phyloP scores from a whole-genome alignment of 1,139 yeast genomes.

The Pichia sp. region DNA sequence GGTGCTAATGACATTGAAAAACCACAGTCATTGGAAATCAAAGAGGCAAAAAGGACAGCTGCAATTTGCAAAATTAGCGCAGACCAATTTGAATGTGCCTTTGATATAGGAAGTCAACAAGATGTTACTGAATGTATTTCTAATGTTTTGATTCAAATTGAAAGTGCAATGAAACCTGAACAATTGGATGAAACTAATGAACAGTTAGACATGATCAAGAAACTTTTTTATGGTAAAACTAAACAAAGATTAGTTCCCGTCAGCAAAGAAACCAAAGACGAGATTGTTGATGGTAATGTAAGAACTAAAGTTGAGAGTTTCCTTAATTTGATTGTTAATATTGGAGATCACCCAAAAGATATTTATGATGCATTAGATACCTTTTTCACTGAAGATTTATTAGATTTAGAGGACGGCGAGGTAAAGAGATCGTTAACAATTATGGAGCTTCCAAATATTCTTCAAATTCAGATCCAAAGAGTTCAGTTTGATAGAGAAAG shows the following conservation, averaged over 20 bases:
- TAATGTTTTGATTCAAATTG: slow-evolving; percentile 86
- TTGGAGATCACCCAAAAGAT: slow-evolving; percentile 81
- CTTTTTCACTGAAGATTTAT: slow-evolving; percentile 70
- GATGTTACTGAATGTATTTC: slow-evolving; percentile 97
- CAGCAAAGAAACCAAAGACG: slow-evolving; percentile 29
- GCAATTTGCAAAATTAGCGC: slow-evolving; percentile 15
- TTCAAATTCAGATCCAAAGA: slow-evolving; percentile 90
- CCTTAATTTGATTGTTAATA: slow-evolving; percentile 72
- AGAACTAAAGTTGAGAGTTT: slow-evolving; percentile 73
- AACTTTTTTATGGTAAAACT: slow-evolving; percentile 71
- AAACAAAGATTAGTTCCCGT: slow-evolving; percentile 47
- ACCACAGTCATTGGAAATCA: not conserved
- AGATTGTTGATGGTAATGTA: slow-evolving; percentile 21
- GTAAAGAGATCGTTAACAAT: slow-evolving; percentile 71
- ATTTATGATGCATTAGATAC: slow-evolving; percentile 86
- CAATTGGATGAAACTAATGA: slow-evolving; percentile 67
- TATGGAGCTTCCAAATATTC: slow-evolving; percentile 63
- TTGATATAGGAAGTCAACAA: slow-evolving; percentile 86
- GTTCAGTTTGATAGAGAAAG: slow-evolving; percentile 78
- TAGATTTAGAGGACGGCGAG: slow-evolving; percentile 63
- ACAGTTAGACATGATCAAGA: slow-evolving; percentile 72
- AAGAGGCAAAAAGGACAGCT: slow-evolving; percentile 8
- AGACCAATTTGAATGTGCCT: slow-evolving; percentile 25
- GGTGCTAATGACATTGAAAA: not conserved
- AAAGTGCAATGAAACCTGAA: slow-evolving; percentile 76